These are phyloP conservation scores for Trichoderma afroharzianum DNA, from an alignment of 2,329 filamentous ascomycete genomes.

Conservation along the genomic window DNA sequence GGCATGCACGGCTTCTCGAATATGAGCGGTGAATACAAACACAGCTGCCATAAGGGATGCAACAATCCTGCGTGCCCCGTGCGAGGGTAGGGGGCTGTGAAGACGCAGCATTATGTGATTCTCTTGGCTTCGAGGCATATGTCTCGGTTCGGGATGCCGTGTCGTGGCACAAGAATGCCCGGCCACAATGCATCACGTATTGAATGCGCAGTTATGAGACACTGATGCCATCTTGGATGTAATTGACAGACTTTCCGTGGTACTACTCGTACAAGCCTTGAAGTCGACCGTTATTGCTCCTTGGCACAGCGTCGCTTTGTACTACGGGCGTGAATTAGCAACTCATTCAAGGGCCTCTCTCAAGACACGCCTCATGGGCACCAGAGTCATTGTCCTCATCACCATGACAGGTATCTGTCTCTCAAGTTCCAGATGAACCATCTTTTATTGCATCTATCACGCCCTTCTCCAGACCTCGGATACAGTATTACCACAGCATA, in stretches of 20 bases:
- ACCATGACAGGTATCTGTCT: background rate
- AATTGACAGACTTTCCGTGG: background rate
- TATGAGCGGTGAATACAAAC: background rate
- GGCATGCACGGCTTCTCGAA: background rate
- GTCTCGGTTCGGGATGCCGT: background rate
- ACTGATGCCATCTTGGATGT: background rate
- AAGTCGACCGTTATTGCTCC: background rate
- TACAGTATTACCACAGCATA: background rate
- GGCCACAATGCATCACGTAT: background rate
- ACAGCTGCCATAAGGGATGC: background rate
- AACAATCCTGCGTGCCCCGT: background rate
- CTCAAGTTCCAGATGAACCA: background rate
- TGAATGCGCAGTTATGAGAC: background rate
- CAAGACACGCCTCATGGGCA: background rate
- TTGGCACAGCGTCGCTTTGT: background rate
- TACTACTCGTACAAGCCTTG: background rate
- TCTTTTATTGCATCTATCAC: background rate
- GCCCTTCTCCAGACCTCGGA: background rate
- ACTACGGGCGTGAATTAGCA: background rate
- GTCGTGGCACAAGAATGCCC: background rate
- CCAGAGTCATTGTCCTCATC: background rate
- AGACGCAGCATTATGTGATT: background rate
- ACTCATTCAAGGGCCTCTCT: background rate
- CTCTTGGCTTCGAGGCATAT: background rate
- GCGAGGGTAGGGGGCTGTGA: background rate